A percentile compares a stretch with the other conserved stretches of the same genome.
These are phyloP conservation scores for Conringia planisiliqua DNA, from an alignment of 345 rosid genomes.

Conservation along the genomic window DNA sequence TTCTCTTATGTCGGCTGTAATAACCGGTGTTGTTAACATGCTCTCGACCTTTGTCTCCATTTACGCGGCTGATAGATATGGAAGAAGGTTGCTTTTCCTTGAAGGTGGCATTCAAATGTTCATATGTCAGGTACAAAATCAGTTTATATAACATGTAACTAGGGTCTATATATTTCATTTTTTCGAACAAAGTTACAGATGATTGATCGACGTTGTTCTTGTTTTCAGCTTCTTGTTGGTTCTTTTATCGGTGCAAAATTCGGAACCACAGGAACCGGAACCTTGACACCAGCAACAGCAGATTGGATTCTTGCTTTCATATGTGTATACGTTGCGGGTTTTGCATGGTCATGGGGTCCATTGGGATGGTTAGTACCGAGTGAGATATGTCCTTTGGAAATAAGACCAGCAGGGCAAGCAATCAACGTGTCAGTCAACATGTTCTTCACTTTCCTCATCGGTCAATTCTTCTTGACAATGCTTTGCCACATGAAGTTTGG, in stretches of 20 bases:
- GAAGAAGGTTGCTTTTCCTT: slow-evolving; percentile 43
- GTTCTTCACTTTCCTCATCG: slow-evolving; percentile 48
- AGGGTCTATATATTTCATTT: background rate
- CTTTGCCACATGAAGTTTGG: slow-evolving; percentile 61
- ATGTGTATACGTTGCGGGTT: slow-evolving; percentile 38
- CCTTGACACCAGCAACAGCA: slow-evolving; percentile 31
- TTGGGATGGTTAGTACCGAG: slow-evolving; percentile 42
- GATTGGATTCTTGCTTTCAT: slow-evolving; percentile 34
- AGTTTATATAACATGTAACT: background rate
- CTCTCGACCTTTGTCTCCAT: slow-evolving; percentile 40
- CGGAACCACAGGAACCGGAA: slow-evolving; percentile 35
- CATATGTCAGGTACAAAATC: slow-evolving; percentile 25
- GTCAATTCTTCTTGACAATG: slow-evolving; percentile 50
- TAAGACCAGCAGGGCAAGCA: slow-evolving; percentile 40
- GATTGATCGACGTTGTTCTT: background rate
- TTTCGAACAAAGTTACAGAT: background rate
- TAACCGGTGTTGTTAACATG: slow-evolving; percentile 39
- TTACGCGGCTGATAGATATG: slow-evolving; percentile 34
- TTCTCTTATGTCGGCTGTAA: slow-evolving; percentile 35
- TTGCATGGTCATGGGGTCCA: slow-evolving; percentile 44
- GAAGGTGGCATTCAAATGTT: slow-evolving; percentile 48
- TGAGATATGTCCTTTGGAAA: slow-evolving; percentile 36
- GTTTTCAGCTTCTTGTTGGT: slow-evolving; percentile 25
- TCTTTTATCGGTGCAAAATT: slow-evolving; percentile 30
- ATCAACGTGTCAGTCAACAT: slow-evolving; percentile 42